Conservation (phyloP, 2,329 filamentous ascomycete species). For the Colletotrichum truncatum region DNA sequence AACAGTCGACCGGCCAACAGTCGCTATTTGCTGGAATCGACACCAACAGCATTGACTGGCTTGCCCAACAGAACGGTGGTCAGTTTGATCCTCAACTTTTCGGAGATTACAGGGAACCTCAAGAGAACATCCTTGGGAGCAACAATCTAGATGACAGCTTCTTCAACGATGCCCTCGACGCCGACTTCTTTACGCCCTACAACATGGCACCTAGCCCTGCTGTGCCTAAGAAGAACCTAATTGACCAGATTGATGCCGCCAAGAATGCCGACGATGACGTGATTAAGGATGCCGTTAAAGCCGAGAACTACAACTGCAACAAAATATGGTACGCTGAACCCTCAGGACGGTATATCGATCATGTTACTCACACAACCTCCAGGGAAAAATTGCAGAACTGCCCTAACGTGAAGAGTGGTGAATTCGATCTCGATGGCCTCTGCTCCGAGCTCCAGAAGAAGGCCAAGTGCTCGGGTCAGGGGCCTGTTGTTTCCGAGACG, state of each 20-base stretch:
- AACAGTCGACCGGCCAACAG: slow-evolving; percentile 53
- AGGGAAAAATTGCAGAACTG: slow-evolving; percentile 93
- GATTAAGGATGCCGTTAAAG: slow-evolving; percentile 42
- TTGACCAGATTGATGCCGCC: slow-evolving; percentile 80
- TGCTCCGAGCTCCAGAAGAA: slow-evolving; percentile 95
- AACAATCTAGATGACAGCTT: slow-evolving; percentile 76
- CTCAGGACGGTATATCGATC: not conserved
- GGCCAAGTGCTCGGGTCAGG: slow-evolving; percentile 91
- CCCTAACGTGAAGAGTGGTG: slow-evolving; percentile 86
- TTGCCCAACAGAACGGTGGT: slow-evolving; percentile 82
- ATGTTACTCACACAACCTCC: slow-evolving; percentile 49
- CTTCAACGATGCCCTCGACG: slow-evolving; percentile 81
- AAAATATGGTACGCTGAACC: slow-evolving; percentile 84
- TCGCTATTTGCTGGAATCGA: slow-evolving; percentile 52
- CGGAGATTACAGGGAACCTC: slow-evolving; percentile 89
- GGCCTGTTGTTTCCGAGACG: slow-evolving; percentile 87
- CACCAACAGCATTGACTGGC: slow-evolving; percentile 73
- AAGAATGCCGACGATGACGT: slow-evolving; percentile 76
- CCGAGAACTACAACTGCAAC: slow-evolving; percentile 80
- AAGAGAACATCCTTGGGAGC: slow-evolving; percentile 78
- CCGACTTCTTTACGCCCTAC: slow-evolving; percentile 84
- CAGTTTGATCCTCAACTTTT: slow-evolving; percentile 93
- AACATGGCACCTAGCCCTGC: slow-evolving; percentile 66
- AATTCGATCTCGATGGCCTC: slow-evolving; percentile 92
- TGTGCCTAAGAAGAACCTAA: slow-evolving; percentile 72